Evolutionary conservation across 1,284 basidiomycete species (phyloP).

Genomic region (Ceratobasidium sp.): DNA sequence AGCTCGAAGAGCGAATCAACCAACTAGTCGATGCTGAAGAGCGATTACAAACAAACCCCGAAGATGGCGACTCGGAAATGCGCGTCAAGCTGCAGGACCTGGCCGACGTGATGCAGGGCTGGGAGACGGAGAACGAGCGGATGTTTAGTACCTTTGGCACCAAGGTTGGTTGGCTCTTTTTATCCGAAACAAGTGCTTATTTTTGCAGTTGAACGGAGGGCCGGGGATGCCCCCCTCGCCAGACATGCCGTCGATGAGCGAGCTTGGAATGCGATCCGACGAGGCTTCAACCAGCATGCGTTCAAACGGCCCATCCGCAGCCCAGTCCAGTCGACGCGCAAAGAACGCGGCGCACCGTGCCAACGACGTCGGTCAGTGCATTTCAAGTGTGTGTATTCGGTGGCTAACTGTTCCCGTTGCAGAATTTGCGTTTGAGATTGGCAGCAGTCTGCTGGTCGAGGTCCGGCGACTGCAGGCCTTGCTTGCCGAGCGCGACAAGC

Average conservation of each 20-base stretch:
- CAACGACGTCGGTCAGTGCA: constrained; percentile 76
- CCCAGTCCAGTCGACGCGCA: constrained; percentile 75
- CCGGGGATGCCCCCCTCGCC: constrained; percentile 32
- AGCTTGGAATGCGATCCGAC: constrained; percentile 32
- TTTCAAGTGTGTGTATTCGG: not conserved
- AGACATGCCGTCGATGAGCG: constrained; percentile 34
- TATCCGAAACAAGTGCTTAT: constrained; percentile 2
- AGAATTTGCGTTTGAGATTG: constrained; percentile 97
- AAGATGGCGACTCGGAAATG: constrained; percentile 64
- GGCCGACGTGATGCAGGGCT: constrained; percentile 73
- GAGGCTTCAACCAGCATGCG: constrained; percentile 37
- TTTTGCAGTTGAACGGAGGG: constrained; percentile 18
- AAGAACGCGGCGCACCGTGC: constrained; percentile 85
- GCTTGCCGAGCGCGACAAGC: constrained; percentile 86
- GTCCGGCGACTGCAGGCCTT: constrained; percentile 87
- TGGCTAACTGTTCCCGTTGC: constrained; percentile 7
- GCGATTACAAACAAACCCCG: constrained; percentile 61
- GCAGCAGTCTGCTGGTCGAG: constrained; percentile 86
- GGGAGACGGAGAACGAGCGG: constrained; percentile 85
- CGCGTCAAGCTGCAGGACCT: constrained; percentile 77
- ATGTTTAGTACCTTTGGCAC: constrained; percentile 73
- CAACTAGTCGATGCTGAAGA: constrained; percentile 69
- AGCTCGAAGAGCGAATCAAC: constrained; percentile 84
- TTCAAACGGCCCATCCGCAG: constrained; percentile 54
- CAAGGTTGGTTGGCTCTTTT: constrained; percentile 59